Conservation (phyloP, 345 rosid genomes). For the Citrus cavaleriei region DNA sequence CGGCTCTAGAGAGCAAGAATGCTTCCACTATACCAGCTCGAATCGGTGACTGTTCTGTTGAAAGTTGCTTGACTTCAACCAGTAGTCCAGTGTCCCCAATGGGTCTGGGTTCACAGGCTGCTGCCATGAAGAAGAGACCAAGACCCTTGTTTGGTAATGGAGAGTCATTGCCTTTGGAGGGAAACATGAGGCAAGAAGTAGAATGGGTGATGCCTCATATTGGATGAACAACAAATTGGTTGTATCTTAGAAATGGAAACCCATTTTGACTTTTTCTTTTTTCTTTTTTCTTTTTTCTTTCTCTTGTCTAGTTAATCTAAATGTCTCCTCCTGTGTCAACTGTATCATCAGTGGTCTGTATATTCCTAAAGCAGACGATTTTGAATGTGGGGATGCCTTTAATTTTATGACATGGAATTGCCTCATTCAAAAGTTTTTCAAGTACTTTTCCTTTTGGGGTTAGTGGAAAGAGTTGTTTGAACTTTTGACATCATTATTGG, state of each 20-base stretch:
- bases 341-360: slow-evolving; percentile 17
- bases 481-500: not conserved
- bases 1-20: slow-evolving; percentile 49
- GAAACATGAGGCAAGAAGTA: slow-evolving; percentile 52
- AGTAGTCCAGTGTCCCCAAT: slow-evolving; percentile 60
- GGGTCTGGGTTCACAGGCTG: slow-evolving; percentile 38
- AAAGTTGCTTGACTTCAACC: slow-evolving; percentile 69
- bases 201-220: slow-evolving; percentile 73
- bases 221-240: slow-evolving; percentile 24
- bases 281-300: too few relatives aligned
- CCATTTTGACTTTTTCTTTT: slow-evolving; percentile 9
- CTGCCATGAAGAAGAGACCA: slow-evolving; percentile 58
- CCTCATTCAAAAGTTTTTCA: slow-evolving; percentile 3
- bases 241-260: slow-evolving; percentile 25
- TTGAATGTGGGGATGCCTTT: slow-evolving; percentile 6
- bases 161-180: slow-evolving; percentile 44
- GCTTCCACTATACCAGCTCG: slow-evolving; percentile 34
- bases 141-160: slow-evolving; percentile 47
- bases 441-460: not conserved
- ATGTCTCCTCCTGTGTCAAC: not conserved
- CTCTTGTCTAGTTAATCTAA: slow-evolving; percentile 15
- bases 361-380: slow-evolving; percentile 21
- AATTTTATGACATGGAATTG: slow-evolving; percentile 6
- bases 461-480: not conserved
- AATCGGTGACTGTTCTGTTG: slow-evolving; percentile 58